Percentiles rank a stretch among this genome's conserved stretches.
Conservation (phyloP, 2,329 filamentous ascomycete genomes). For the Colletotrichum echinochloae region DNA sequence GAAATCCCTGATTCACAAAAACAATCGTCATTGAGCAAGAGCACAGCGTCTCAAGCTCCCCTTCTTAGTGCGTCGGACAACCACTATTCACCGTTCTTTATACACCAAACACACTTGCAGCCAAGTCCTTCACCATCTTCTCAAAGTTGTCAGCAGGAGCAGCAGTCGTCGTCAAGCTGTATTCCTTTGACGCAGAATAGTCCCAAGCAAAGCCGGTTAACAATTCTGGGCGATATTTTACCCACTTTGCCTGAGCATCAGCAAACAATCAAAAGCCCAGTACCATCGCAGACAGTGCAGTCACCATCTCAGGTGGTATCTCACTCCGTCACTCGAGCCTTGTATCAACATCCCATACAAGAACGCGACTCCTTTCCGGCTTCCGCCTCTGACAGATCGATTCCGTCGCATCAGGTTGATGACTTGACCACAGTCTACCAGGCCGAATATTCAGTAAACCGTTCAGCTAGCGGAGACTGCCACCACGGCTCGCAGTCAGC, state of each 20-base stretch:
- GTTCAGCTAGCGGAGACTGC: not conserved
- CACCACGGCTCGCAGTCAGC: slow-evolving; percentile 10
- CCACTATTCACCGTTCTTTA: not conserved
- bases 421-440: slow-evolving; percentile 4
- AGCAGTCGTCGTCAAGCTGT: not conserved
- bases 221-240: not conserved
- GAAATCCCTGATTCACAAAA: slow-evolving; percentile 39
- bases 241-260: slow-evolving; percentile 1
- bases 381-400: slow-evolving; percentile 16
- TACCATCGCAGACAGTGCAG: not conserved
- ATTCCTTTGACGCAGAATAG: slow-evolving; percentile 16
- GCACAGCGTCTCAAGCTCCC: slow-evolving; percentile 14
- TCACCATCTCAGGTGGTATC: not conserved
- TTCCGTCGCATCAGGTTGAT: slow-evolving; percentile 34
- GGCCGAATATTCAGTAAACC: slow-evolving; percentile 2
- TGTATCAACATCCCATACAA: slow-evolving; percentile 5
- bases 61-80: not conserved
- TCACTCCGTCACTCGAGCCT: slow-evolving; percentile 8
- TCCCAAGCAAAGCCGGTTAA: not conserved
- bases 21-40: slow-evolving; percentile 32
- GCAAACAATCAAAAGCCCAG: not conserved
- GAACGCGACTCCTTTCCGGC: slow-evolving; percentile 13
- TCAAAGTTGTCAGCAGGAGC: slow-evolving; percentile 3
- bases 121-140: not conserved
- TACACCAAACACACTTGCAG: slow-evolving; percentile 17